Evolutionary conservation across 2,329 filamentous ascomycete genomes (phyloP).

Genomic region (Blastomyces parvus): DNA sequence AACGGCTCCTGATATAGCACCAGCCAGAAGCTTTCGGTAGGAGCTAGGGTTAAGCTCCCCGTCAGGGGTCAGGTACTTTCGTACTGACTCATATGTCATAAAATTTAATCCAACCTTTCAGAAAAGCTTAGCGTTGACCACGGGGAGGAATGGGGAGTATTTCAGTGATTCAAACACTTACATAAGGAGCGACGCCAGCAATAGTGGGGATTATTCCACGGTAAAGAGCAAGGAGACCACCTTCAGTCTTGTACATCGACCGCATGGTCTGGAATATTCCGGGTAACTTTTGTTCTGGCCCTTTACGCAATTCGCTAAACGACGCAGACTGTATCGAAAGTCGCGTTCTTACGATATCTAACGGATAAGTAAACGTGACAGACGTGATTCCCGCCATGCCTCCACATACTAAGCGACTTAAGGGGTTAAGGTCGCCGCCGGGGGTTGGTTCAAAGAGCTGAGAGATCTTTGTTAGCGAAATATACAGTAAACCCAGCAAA

Average conservation of each 20-base stretch:
- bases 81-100: slow-evolving; percentile 90
- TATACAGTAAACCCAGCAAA: neutral
- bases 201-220: slow-evolving; percentile 89
- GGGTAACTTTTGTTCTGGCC: slow-evolving; percentile 53
- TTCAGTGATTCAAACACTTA: slow-evolving; percentile 34
- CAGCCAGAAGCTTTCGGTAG: slow-evolving; percentile 72
- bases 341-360: slow-evolving; percentile 93
- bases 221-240: slow-evolving; percentile 77
- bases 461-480: neutral
- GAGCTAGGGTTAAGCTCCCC: slow-evolving; percentile 76
- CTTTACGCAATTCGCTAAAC: slow-evolving; percentile 63
- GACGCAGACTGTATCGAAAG: slow-evolving; percentile 97
- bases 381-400: slow-evolving; percentile 90
- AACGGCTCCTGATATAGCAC: slow-evolving; percentile 88
- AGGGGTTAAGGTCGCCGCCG: slow-evolving; percentile 61
- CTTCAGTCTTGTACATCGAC: slow-evolving; percentile 83
- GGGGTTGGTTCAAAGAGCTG: slow-evolving; percentile 48
- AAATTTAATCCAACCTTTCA: slow-evolving; percentile 84
- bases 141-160: slow-evolving; percentile 1
- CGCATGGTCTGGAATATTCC: slow-evolving; percentile 85
- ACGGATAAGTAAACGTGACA: slow-evolving; percentile 86
- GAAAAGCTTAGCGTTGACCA: slow-evolving; percentile 17
- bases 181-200: slow-evolving; percentile 90
- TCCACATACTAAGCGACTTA: slow-evolving; percentile 76
- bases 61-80: slow-evolving; percentile 74